A percentile compares a stretch with the other conserved stretches of the same genome.
Conservation (phyloP, 805 yeast genomes). For the Saturnispora sanitii region DNA sequence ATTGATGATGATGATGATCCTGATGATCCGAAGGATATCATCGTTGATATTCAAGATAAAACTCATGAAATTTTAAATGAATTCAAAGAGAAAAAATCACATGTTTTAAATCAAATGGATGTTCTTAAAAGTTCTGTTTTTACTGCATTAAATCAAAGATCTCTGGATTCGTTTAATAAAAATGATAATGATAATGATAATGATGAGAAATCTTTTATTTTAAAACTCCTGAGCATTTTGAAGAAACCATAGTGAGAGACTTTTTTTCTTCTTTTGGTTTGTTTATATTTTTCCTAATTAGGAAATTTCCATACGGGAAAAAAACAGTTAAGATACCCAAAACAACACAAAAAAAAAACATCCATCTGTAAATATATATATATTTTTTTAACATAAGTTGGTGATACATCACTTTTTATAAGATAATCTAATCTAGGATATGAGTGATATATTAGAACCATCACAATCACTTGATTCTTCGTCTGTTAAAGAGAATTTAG, state of each 20-base stretch:
- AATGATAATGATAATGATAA: not conserved
- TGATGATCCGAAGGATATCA: not conserved
- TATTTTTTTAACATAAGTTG: not conserved
- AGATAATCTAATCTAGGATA: too few species aligned
- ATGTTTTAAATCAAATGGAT: slow-evolving; percentile 9
- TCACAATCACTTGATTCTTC: not conserved
- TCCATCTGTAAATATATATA: not conserved
- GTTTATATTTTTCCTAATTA: slow-evolving; percentile 8
- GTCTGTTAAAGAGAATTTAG: not conserved
- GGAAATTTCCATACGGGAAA: not conserved
- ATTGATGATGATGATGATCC: not conserved
- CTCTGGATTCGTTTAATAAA: slow-evolving; percentile 5
- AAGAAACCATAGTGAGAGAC: not conserved
- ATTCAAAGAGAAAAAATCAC: slow-evolving; percentile 9
- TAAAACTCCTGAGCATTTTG: not conserved
- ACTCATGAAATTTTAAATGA: slow-evolving; percentile 9
- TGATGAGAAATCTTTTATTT: not conserved
- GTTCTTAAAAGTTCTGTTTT: slow-evolving; percentile 1
- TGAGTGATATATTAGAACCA: too few species aligned
- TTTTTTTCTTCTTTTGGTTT: not conserved
- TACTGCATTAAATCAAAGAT: slow-evolving; percentile 6
- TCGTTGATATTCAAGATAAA: slow-evolving; percentile 8
- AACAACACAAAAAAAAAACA: not conserved
- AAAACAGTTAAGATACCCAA: not conserved
- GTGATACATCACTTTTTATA: not conserved